A percentile compares a stretch with the other conserved stretches of the same genome.
Evolutionary conservation across 108 stramenopile genomes (phyloP).

Genomic region (Chaetoceros muelleri): DNA sequence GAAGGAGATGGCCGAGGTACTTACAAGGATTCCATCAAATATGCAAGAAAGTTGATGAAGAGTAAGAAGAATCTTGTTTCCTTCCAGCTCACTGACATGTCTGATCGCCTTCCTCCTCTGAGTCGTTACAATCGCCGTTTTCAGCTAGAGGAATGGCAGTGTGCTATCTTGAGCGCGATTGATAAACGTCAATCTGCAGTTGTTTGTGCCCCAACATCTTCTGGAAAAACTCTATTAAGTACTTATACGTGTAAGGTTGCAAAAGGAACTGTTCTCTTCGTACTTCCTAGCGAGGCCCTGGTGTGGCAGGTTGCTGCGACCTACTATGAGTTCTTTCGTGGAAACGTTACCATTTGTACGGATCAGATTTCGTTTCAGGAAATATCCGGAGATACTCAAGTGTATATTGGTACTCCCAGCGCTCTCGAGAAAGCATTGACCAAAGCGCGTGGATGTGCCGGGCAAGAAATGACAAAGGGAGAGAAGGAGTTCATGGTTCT

Average conservation of each 20-base stretch:
- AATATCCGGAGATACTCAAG: conserved; percentile 81
- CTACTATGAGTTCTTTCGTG: conserved; percentile 93
- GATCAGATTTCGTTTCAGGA: conserved; percentile 87
- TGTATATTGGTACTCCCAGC: conserved; percentile 95
- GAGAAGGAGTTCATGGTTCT: conserved; percentile 91
- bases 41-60: conserved; percentile 83
- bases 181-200: conserved; percentile 88
- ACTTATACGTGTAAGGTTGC: conserved; percentile 93
- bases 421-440: conserved; percentile 88
- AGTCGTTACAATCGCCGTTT: conserved; percentile 91
- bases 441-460: conserved; percentile 92
- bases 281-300: conserved; percentile 96
- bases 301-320: conserved; percentile 99
- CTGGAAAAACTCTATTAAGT: conserved; percentile 97
- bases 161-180: conserved; percentile 83
- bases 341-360: conserved; percentile 89
- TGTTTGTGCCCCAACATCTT: conserved; percentile 97
- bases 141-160: conserved; percentile 96
- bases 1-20: conserved; percentile 71
- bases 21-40: conserved; percentile 90
- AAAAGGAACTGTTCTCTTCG: conserved; percentile 87
- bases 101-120: conserved; percentile 94
- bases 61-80: conserved; percentile 78
- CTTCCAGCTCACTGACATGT: conserved; percentile 95
- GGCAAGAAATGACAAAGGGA: conserved; percentile 88